A percentile compares a stretch with the other conserved stretches of the same genome.
These are phyloP conservation scores for Hirsutella rhossiliensis DNA, from an alignment of 2,329 filamentous ascomycete species.

Conservation along the genomic window DNA sequence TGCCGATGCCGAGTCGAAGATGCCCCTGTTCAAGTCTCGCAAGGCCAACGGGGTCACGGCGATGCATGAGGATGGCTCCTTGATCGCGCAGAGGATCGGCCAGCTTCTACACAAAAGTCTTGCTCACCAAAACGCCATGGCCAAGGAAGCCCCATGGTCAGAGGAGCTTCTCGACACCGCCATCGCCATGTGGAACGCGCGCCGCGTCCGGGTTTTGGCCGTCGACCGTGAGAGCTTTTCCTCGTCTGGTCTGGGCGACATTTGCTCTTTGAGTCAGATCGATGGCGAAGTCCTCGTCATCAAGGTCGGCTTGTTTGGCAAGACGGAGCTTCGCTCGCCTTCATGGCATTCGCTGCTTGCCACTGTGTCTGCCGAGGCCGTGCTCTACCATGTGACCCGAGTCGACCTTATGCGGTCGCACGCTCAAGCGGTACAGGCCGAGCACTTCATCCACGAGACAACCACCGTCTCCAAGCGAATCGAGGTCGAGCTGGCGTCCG, in stretches of 20 bases:
- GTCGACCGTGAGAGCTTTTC: slow-evolving; percentile 13
- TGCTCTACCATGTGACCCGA: slow-evolving; percentile 22
- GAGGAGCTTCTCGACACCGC: slow-evolving; percentile 9
- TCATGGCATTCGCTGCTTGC: slow-evolving; percentile 14
- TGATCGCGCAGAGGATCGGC: slow-evolving; percentile 8
- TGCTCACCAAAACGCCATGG: slow-evolving; percentile 8
- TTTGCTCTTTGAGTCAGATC: slow-evolving; percentile 13
- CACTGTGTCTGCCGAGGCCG: slow-evolving; percentile 14
- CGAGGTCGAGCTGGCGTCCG: slow-evolving; percentile 19
- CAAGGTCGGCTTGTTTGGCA: slow-evolving; percentile 13
- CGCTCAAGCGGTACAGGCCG: slow-evolving; percentile 16
- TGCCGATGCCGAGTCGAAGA: not conserved
- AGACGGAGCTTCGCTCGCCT: slow-evolving; percentile 11
- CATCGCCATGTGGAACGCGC: slow-evolving; percentile 12
- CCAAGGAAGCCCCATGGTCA: slow-evolving; percentile 4
- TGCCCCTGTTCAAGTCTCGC: not conserved
- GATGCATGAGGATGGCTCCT: slow-evolving; percentile 4
- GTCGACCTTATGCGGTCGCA: slow-evolving; percentile 14
- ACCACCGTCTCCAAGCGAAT: slow-evolving; percentile 16
- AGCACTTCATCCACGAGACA: slow-evolving; percentile 17
- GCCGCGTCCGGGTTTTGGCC: slow-evolving; percentile 10
- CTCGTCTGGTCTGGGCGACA: slow-evolving; percentile 11
- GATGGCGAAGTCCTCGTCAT: slow-evolving; percentile 10
- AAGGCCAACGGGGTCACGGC: slow-evolving; percentile 2
- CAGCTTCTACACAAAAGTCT: slow-evolving; percentile 11